These are phyloP conservation scores for Cryoendolithus antarcticus DNA, from an alignment of 2,329 filamentous ascomycete genomes.

Conservation along the genomic window DNA sequence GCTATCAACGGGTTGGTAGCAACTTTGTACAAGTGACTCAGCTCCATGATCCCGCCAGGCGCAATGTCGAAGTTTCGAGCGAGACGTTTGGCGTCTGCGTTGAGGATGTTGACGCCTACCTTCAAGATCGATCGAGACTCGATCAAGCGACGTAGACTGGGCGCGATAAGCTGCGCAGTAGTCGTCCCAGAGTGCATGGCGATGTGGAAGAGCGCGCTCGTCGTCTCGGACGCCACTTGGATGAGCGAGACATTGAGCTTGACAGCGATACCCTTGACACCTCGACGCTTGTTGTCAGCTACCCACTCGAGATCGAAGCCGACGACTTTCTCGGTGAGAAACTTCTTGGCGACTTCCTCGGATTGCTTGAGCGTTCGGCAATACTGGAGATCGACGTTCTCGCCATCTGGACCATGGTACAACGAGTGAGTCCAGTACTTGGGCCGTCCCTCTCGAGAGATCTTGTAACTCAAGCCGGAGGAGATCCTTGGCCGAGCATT, in stretches of 20 bases:
- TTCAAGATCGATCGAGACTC: constrained; percentile 60
- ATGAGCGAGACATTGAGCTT: constrained; percentile 68
- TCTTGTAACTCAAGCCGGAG: too few species aligned
- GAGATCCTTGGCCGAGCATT: too few species aligned
- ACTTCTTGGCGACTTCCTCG: constrained; percentile 54
- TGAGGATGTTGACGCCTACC: constrained; percentile 58
- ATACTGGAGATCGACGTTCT: constrained; percentile 61
- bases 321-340: constrained; percentile 55
- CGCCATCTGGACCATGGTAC: constrained; percentile 45
- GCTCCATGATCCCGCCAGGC: constrained; percentile 58
- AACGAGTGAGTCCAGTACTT: constrained; percentile 51
- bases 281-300: constrained; percentile 23
- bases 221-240: constrained; percentile 65
- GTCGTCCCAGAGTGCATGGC: constrained; percentile 39
- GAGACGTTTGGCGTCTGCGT: constrained; percentile 53
- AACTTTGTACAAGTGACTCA: constrained; percentile 70
- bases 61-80: constrained; percentile 53
- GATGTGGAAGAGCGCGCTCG: constrained; percentile 71
- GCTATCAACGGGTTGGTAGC: constrained; percentile 37
- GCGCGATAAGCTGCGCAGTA: constrained; percentile 49
- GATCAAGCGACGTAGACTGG: constrained; percentile 58
- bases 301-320: constrained; percentile 89
- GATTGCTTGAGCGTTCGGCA: constrained; percentile 56
- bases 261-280: constrained; percentile 24
- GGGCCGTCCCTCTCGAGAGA: too few species aligned